Percentiles rank a stretch among this genome's conserved stretches.
Conservation (phyloP, 2,329 filamentous ascomycete species). For the Nemania abortiva region DNA sequence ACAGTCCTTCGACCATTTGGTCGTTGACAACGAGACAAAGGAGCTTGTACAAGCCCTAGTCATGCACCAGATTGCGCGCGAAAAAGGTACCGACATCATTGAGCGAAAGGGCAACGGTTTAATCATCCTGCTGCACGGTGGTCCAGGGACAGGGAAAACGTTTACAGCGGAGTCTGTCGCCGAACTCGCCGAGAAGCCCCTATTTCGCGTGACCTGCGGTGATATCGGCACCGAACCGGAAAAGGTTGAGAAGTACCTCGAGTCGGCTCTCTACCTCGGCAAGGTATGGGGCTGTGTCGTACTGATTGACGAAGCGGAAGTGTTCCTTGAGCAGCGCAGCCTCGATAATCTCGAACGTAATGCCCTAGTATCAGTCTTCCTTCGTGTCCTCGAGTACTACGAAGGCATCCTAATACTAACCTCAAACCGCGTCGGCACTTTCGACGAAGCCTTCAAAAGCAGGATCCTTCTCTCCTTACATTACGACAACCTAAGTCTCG, state of each 20-base stretch:
- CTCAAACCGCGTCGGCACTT: slow-evolving; percentile 51
- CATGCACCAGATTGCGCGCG: slow-evolving; percentile 33
- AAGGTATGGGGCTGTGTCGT: slow-evolving; percentile 46
- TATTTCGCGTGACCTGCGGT: slow-evolving; percentile 43
- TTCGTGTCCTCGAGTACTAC: slow-evolving; percentile 57
- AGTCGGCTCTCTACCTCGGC: slow-evolving; percentile 40
- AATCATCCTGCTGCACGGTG: slow-evolving; percentile 40
- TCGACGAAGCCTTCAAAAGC: slow-evolving; percentile 46
- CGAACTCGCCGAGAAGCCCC: slow-evolving; percentile 41
- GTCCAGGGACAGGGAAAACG: slow-evolving; percentile 43
- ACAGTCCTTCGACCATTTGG: slow-evolving; percentile 40
- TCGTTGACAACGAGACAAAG: slow-evolving; percentile 40
- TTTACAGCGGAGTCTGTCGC: slow-evolving; percentile 43
- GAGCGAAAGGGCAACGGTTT: slow-evolving; percentile 40
- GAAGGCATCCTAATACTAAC: slow-evolving; percentile 58
- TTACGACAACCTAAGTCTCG: slow-evolving; percentile 35
- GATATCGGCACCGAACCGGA: slow-evolving; percentile 44
- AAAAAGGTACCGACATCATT: slow-evolving; percentile 29
- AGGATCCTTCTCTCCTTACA: slow-evolving; percentile 40
- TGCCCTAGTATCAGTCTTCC: slow-evolving; percentile 48
- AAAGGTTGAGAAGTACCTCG: slow-evolving; percentile 42
- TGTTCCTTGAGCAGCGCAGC: slow-evolving; percentile 34
- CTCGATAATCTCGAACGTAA: slow-evolving; percentile 40
- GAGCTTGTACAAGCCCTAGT: slow-evolving; percentile 43
- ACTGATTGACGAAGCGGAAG: slow-evolving; percentile 5